These are phyloP conservation scores for Candida dajiaensis DNA, from an alignment of 805 yeast genomes.

Conservation along the genomic window DNA sequence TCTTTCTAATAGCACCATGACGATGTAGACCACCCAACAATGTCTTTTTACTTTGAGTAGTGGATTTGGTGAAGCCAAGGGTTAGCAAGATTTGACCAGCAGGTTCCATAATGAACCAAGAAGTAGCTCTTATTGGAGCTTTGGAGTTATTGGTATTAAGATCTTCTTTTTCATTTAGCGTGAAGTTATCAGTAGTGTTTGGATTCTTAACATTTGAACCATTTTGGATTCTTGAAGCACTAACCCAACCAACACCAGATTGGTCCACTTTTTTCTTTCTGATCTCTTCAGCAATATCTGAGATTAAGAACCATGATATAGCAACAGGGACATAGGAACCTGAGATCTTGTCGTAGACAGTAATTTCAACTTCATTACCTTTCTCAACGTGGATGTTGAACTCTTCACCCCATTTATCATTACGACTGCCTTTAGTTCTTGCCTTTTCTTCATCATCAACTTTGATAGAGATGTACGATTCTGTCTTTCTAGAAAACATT, in stretches of 20 bases:
- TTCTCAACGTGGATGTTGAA: conserved; percentile 78
- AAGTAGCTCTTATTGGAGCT: conserved; percentile 44
- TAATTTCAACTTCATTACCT: conserved; percentile 87
- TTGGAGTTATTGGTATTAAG: conserved; percentile 8
- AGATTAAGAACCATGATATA: conserved; percentile 80
- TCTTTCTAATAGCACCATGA: conserved; percentile 96
- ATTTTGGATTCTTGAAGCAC: conserved; percentile 53
- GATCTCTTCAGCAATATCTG: conserved; percentile 91
- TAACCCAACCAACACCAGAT: conserved; percentile 84
- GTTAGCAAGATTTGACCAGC: conserved; percentile 82
- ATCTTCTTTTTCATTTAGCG: conserved; percentile 11
- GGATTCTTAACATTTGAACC: conserved; percentile 13
- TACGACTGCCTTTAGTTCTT: conserved; percentile 67
- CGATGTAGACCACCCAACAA: conserved; percentile 71
- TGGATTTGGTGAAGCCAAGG: conserved; percentile 72
- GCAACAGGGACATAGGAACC: conserved; percentile 79
- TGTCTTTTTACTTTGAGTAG: conserved; percentile 38
- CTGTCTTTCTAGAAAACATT: conserved; percentile 71
- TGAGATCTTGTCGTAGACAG: conserved; percentile 76
- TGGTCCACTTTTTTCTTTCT: conserved; percentile 83
- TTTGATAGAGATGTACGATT: conserved; percentile 69
- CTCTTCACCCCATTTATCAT: conserved; percentile 78
- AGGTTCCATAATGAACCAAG: conserved; percentile 93
- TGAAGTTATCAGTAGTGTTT: conserved; percentile 21
- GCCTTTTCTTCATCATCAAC: conserved; percentile 85